Evolutionary conservation across 2,329 filamentous ascomycete species (phyloP).

Genomic region (Fusarium longipes): DNA sequence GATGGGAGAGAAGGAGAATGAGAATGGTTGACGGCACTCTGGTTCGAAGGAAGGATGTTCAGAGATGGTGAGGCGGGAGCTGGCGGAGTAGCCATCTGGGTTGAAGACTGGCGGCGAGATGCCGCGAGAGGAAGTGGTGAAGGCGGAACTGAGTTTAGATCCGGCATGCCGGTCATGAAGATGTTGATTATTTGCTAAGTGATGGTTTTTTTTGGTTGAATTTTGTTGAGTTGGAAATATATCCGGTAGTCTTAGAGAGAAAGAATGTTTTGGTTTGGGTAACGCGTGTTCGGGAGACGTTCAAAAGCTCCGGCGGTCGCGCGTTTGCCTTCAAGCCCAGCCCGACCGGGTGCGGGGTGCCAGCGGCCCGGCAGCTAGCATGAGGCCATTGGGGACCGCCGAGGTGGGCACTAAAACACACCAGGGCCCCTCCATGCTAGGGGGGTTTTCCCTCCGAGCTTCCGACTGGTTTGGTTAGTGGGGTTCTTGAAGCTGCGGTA

Average conservation of each 20-base stretch:
- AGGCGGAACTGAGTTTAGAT: slow-evolving; percentile 66
- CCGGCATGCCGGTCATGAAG: slow-evolving; percentile 57
- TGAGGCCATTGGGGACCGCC: slow-evolving; percentile 24
- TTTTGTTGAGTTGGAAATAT: not conserved
- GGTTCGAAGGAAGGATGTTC: slow-evolving; percentile 69
- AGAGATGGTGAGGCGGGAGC: slow-evolving; percentile 57
- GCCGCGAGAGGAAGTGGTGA: slow-evolving; percentile 59
- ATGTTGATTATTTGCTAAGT: not conserved
- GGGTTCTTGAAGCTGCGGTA: slow-evolving; percentile 12
- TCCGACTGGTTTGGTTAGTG: slow-evolving; percentile 18
- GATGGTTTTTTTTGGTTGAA: not conserved
- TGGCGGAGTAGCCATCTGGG: slow-evolving; percentile 57
- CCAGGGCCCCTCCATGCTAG: slow-evolving; percentile 6
- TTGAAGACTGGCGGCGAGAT: slow-evolving; percentile 58
- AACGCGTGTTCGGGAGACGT: slow-evolving; percentile 27
- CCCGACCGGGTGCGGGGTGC: slow-evolving; percentile 35
- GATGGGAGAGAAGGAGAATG: slow-evolving; percentile 50
- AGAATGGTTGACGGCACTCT: slow-evolving; percentile 59
- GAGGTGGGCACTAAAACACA: slow-evolving; percentile 39
- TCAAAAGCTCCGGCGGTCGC: slow-evolving; percentile 15
- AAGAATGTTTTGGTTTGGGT: not conserved
- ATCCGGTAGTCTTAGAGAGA: not conserved
- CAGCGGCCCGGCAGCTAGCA: slow-evolving; percentile 36
- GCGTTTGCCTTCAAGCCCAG: slow-evolving; percentile 24
- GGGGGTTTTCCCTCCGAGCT: slow-evolving; percentile 7